Evolutionary conservation across 371 early-diverging fungal species (phyloP), one percentile per base, ranked within the genome.

Genomic region (Mucor mucedo): DNA sequence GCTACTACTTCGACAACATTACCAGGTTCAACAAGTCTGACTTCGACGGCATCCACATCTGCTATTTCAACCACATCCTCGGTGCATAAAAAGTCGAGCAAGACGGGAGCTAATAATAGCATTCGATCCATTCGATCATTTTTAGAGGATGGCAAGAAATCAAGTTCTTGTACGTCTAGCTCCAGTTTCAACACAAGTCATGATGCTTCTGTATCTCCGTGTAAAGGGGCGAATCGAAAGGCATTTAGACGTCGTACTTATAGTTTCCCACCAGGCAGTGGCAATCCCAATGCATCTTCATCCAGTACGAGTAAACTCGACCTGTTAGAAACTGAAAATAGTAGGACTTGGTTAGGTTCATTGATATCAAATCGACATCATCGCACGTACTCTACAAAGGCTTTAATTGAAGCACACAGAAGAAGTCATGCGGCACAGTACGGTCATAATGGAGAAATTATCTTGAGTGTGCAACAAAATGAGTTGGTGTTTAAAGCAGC

Each of bases 251-350:
- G 67, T 42, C 62, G 79, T 16, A 79, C 79, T 0, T 71, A 73
- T 54, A 76, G 76, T 21, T 76, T 79, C 48, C 79, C 79, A 39
- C 76, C 79, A 4, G 74, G 74, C 14, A 63, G 68, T 27, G 47
- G 32, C 2, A 42, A 50, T 9, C 29, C 5, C 8, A 11, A 13
- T 14, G 6, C 35, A 42, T 28, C 42, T 28, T 32, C 62, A 13
- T 21, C 21, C 21, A 53, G 45, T 14, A 50, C 45, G 7, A 60
- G 41, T 16, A 62, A 41, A 6, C 35, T 47, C 5, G 72, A 64
- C 8, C 30, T 62, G 3, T 56, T 60, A 27, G 62, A 58, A 44
- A 52, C 59, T 42, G 66, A 58, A 47, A 69, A 58, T 57, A 78
- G 27, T 49, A 63, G 49, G n/a, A 75, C 75, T 4, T 78, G 78